Evolutionary conservation across 192 early-diverging fungal species (phyloP), one percentile per base, ranked within the genome.

Genomic region (Coemansia reversa): DNA sequence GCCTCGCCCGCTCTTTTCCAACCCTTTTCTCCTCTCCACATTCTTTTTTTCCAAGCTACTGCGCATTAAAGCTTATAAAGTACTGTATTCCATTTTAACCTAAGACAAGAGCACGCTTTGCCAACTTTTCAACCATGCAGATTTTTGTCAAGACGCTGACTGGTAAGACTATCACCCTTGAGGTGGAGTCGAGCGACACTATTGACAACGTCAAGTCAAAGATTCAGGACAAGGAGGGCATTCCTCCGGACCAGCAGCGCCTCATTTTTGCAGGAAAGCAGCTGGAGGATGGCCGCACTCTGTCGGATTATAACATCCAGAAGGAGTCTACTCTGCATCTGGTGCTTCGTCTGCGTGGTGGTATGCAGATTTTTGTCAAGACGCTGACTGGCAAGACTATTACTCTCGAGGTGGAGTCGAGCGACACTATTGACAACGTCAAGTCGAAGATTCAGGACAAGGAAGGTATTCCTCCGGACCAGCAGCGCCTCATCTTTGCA

Each of bases 241-340:
- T 92, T 35, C 91, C 90, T 29, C 97, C 95, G 68, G 97, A 99
- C 84, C 95, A 99, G 85, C 95, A 97, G 85, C 94, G 97, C 83
- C 85, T 97, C n/a, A n/a, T n/a, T n/a, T n/a, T n/a, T n/a, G n/a
- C n/a, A n/a, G n/a, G n/a, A n/a, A n/a, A n/a, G n/a, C 56, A 99
- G 86, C 90, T 99, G 67, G 97, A 99, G 85, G 97, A 99, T 78
- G 94, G 91, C 72, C 92, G 94, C 72, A 89, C 89, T 27, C 88
- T 99, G 30, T 90, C 92, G 56, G 97, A 97, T 88, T 97, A 99
- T 87, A 99, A 99, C 91, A 99, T 99, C 83, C 94, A 97, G 88
- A 99, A 99, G 92, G 90, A 96, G 84, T 97, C 95, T 32, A 97
- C 95, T 69, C 88, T 96, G 39, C 94, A 96, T 85, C 81, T 98